Evolutionary conservation across 2,329 filamentous ascomycete genomes (phyloP).

Genomic region (Ophiocordyceps camponoti-saundersi): DNA sequence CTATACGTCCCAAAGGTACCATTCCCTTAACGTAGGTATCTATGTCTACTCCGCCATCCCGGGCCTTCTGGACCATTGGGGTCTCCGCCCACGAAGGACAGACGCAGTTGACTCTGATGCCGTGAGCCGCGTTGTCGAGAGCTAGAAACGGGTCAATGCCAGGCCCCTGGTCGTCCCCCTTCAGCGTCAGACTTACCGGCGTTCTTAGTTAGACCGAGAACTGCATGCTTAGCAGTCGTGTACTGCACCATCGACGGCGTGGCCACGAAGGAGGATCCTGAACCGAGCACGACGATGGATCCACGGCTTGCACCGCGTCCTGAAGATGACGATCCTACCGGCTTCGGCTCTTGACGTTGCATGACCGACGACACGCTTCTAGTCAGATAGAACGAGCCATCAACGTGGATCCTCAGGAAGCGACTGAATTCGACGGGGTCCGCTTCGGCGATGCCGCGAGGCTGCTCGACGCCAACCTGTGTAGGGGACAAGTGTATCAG

Average conservation of each 20-base stretch:
- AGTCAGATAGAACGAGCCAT: conserved; percentile 4
- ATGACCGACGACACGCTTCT: conserved; percentile 2
- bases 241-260: conserved; percentile 4
- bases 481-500: not conserved
- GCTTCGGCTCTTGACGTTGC: conserved; percentile 2
- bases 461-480: not conserved
- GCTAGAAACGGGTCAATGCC: conserved; percentile 1
- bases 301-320: conserved; percentile 4
- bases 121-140: conserved; percentile 3
- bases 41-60: not conserved
- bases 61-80: conserved; percentile 2
- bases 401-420: conserved; percentile 3
- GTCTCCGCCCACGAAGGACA: conserved; percentile 7
- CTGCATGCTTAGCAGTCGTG: conserved; percentile 4
- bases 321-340: not conserved
- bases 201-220: conserved; percentile 4
- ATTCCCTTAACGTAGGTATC: conserved; percentile 1
- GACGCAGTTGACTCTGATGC: conserved; percentile 8
- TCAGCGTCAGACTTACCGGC: conserved; percentile 2
- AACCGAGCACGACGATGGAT: conserved; percentile 5
- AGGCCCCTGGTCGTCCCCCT: not conserved
- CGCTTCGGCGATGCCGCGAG: conserved; percentile 3
- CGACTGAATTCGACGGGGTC: conserved; percentile 3
- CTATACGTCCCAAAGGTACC: conserved; percentile 33
- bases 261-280: conserved; percentile 4